Evolutionary conservation across 192 early-diverging fungal genomes (phyloP).

Genomic region (Physocladia obscura): DNA sequence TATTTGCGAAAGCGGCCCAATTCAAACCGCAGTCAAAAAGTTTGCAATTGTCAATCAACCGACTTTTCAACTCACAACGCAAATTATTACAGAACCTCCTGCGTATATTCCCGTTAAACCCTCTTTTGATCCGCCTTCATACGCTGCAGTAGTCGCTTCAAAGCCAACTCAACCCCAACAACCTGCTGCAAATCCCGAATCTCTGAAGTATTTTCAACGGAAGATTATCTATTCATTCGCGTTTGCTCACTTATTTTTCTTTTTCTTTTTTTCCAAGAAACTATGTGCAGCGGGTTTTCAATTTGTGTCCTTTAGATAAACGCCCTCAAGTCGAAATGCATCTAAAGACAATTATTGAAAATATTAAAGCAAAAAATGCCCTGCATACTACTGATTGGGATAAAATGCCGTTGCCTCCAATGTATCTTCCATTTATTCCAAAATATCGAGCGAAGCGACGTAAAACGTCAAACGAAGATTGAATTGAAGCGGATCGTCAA

Average conservation of each 20-base stretch:
- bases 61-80: too few relatives aligned
- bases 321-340: conserved; percentile 47
- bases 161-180: background rate
- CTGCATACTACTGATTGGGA: conserved; percentile 69
- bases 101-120: background rate
- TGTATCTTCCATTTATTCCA: conserved; percentile 40
- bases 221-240: background rate
- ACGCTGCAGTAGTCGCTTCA: background rate
- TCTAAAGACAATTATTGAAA: conserved; percentile 56
- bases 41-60: too few relatives aligned
- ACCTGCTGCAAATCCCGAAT: background rate
- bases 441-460: background rate
- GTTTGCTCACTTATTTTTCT: background rate
- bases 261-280: background rate
- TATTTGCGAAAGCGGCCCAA: conserved; percentile 12
- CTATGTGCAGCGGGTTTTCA: conserved; percentile 15
- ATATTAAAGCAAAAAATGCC: conserved; percentile 39
- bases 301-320: conserved; percentile 10
- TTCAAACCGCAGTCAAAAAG: conserved; percentile 25
- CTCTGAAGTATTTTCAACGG: background rate
- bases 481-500: background rate
- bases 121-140: background rate
- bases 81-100: background rate
- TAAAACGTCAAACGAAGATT: background rate
- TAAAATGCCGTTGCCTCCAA: conserved; percentile 59